Base-by-base conservation (phyloP, 495 filamentous ascomycete species). In the Evernia prunastri region DNA sequence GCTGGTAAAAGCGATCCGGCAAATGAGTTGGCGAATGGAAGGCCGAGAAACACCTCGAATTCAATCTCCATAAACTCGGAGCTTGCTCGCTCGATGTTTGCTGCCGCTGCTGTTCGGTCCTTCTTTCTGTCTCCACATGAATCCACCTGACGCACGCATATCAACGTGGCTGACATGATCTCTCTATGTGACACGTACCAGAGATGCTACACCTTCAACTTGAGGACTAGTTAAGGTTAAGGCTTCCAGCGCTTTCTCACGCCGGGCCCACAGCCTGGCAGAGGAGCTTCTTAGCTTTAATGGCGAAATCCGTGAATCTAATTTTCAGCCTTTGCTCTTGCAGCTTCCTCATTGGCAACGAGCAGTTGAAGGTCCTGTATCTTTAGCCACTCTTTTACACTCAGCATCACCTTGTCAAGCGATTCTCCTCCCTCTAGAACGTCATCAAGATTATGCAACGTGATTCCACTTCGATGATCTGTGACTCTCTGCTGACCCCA, bases 401-500 rank as follows among this genome's bases (percentile, higher is more conserved):
- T 93, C 92, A 53, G 45, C 67, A 69, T 69, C 8, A 66, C 53
- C 47, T 65, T 60, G 31, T 66, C 64, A 33, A 66, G 70, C 1
- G 78, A 82, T 60, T 86, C 80, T 17, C 87, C 87, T 17, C 89
- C 89, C 47, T 81, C 82, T 63, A 97, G 79, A 39, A 97, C 87
- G 71, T 88, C 85, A 58, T 89, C 86, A 60, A 98, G 75, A 74
- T 94, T 89, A 72, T 94, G 86, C 18, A 94, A 76, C 58, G 88
- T 92, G 37, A 90, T 72, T 4, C 92, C 93, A 72, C 86, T 90
- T 51, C 94, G 80, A 75, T 98, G 94, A 78, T 98, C 94, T 4
- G 94, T 97, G 66, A 95, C 92, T 58, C 94, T 81, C 74, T 91
- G 90, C 75, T 98, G 95, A 39, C 84, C 84, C 78, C 87, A 98